Conservation (phyloP, 805 yeast genomes). For the Hanseniaspora thailandica region DNA sequence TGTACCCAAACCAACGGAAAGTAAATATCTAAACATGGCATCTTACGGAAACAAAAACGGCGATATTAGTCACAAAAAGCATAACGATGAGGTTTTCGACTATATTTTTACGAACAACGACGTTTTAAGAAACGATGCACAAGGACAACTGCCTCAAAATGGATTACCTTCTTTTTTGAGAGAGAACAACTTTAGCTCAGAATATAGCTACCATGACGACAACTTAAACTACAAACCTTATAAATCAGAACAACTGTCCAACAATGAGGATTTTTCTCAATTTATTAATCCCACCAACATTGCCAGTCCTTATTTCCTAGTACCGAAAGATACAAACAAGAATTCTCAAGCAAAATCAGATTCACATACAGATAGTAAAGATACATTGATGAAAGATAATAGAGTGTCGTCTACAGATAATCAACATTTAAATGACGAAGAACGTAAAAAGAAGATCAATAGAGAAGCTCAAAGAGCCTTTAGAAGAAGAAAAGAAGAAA, state of each 20-base stretch:
- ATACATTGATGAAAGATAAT: too few relatives aligned
- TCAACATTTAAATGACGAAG: slow-evolving; percentile 25
- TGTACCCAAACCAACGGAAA: background rate
- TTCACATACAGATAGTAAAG: background rate
- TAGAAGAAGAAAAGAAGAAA: slow-evolving; percentile 67
- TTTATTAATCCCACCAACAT: background rate
- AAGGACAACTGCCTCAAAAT: background rate
- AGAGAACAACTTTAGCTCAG: background rate
- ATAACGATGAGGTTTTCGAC: background rate
- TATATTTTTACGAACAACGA: background rate
- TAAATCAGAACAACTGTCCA: background rate
- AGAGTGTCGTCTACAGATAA: background rate
- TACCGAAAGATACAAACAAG: background rate
- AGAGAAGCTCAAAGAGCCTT: slow-evolving; percentile 83
- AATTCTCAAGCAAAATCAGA: background rate
- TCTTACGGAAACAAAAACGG: background rate
- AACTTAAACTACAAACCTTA: background rate
- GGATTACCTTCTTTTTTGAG: background rate
- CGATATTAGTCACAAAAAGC: background rate
- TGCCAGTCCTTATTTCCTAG: background rate
- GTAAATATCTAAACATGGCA: background rate
- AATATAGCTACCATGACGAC: background rate
- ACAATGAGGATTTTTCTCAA: background rate
- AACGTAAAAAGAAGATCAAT: slow-evolving; percentile 64
- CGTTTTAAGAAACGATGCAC: background rate